A percentile compares a stretch with the other conserved stretches of the same genome.
Evolutionary conservation across 257 asterid species (phyloP).

Genomic region (Misopates orontium): DNA sequence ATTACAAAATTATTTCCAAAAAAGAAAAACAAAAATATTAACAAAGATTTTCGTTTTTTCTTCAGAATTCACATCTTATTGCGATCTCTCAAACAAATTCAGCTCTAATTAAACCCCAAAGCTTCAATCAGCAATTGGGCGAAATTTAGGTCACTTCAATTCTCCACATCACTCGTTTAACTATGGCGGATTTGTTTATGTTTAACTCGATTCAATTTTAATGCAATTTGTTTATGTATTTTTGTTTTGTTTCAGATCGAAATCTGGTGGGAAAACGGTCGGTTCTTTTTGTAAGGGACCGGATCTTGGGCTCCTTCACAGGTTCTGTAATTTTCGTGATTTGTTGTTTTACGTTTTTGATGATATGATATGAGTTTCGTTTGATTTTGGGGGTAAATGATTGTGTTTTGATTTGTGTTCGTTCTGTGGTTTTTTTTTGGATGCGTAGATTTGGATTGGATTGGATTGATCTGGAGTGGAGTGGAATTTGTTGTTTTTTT

Average conservation of each 20-base stretch:
- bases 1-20: neutral
- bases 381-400: conserved; percentile 26
- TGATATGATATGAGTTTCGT: conserved; percentile 4
- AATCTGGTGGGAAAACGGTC: conserved; percentile 43
- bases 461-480: conserved; percentile 28
- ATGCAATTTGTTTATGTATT: conserved; percentile 1
- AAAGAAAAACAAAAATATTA: neutral
- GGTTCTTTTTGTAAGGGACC: conserved; percentile 35
- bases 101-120: neutral
- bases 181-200: conserved; percentile 4
- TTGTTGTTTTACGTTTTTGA: conserved; percentile 22
- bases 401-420: conserved; percentile 25
- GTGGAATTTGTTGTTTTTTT: conserved; percentile 10
- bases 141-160: conserved; percentile 33
- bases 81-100: conserved; percentile 29
- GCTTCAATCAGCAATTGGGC: conserved; percentile 13
- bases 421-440: conserved; percentile 9
- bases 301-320: conserved; percentile 38
- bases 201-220: conserved; percentile 17
- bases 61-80: conserved; percentile 17
- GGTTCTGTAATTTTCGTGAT: conserved; percentile 24
- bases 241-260: conserved; percentile 37
- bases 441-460: conserved; percentile 43
- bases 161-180: conserved; percentile 11
- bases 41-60: conserved; percentile 1